These are phyloP conservation scores for Linnemannia elongata DNA, from an alignment of 192 early-diverging fungal species.

Conservation along the genomic window DNA sequence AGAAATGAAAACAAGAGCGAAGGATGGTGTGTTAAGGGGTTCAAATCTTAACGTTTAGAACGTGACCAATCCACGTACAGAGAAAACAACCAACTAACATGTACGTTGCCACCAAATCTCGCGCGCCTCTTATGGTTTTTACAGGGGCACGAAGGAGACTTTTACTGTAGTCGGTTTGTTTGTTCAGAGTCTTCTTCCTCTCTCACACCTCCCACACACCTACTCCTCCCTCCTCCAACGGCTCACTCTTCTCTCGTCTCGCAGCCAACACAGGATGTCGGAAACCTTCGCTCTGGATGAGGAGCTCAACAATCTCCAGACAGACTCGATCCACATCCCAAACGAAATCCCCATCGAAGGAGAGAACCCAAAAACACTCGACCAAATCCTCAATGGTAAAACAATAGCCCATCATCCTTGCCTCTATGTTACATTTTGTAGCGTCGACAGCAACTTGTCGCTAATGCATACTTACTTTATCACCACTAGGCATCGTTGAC, in stretches of 20 bases:
- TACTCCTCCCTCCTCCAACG: not conserved
- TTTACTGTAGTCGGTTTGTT: not conserved
- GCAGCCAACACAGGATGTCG: constrained; percentile 16
- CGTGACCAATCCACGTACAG: constrained; percentile 14
- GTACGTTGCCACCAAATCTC: constrained; percentile 29
- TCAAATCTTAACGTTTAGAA: not conserved
- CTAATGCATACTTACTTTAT: not conserved
- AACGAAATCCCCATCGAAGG: constrained; percentile 60
- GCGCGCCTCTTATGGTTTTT: not conserved
- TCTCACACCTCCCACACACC: not conserved
- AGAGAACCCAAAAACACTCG: constrained; percentile 58
- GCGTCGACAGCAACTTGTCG: not conserved
- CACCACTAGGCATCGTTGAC: constrained; percentile 61
- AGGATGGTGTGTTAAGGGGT: not conserved
- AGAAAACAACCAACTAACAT: not conserved
- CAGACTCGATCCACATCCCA: constrained; percentile 54
- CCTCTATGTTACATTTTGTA: not conserved
- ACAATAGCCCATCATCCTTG: not conserved
- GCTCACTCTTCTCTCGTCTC: not conserved
- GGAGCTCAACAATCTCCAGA: constrained; percentile 50
- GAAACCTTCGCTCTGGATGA: constrained; percentile 46
- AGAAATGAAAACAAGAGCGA: constrained; percentile 19
- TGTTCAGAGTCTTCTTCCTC: not conserved
- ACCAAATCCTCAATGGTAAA: constrained; percentile 64
- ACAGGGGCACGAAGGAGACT: not conserved